Evolutionary conservation across 139 green algal species (phyloP).

Genomic region (Closterium sp.): DNA sequence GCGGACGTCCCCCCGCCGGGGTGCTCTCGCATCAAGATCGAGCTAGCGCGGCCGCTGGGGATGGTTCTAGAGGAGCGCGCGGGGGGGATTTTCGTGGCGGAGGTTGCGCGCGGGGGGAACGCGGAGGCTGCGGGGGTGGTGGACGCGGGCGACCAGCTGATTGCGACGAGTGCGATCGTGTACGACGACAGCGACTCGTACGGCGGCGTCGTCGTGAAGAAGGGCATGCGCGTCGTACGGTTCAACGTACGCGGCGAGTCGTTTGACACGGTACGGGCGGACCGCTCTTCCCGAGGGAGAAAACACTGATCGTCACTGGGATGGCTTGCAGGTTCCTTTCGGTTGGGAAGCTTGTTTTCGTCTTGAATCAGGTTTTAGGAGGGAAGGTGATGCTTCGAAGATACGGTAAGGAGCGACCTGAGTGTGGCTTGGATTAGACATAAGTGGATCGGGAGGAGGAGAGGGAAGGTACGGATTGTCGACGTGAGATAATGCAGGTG

Average conservation of each 20-base stretch:
- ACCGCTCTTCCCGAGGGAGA: background rate
- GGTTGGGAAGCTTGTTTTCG: background rate
- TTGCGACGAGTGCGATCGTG: conserved; percentile 46
- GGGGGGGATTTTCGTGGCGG: conserved; percentile 48
- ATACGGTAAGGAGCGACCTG: background rate
- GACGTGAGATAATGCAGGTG: too few species aligned
- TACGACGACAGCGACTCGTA: conserved; percentile 38
- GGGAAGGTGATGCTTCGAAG: too few species aligned
- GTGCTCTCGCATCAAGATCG: conserved; percentile 39
- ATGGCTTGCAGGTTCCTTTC: too few species aligned
- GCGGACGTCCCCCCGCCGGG: conserved; percentile 24
- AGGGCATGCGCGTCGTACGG: conserved; percentile 43
- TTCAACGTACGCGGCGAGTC: conserved; percentile 45
- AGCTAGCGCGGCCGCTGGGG: conserved; percentile 27
- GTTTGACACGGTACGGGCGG: conserved; percentile 28
- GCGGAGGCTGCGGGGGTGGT: conserved; percentile 39
- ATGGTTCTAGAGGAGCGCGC: conserved; percentile 43
- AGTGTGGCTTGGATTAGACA: background rate
- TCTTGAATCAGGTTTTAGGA: too few species aligned
- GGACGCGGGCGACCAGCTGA: conserved; percentile 49
- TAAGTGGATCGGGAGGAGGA: too few species aligned
- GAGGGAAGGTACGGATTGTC: background rate
- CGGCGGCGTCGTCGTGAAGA: conserved; percentile 35
- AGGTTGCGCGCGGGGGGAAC: conserved; percentile 44
- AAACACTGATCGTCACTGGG: background rate